These are phyloP conservation scores for Capsicum rhomboideum DNA, from an alignment of 257 asterid genomes.

Conservation along the genomic window DNA sequence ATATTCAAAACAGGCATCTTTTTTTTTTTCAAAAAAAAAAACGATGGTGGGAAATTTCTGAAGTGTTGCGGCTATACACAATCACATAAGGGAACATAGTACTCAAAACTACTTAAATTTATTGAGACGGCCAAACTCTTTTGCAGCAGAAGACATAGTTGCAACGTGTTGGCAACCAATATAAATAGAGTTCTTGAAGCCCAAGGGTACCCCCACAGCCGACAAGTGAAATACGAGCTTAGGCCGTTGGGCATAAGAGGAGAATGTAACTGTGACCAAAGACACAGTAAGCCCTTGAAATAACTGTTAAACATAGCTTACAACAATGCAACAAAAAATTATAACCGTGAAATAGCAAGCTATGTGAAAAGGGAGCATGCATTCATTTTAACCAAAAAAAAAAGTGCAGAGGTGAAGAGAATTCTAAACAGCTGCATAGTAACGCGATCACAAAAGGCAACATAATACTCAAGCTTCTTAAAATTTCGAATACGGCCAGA, in stretches of 20 bases:
- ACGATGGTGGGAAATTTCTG: neutral
- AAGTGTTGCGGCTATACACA: neutral
- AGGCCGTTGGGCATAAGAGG: neutral
- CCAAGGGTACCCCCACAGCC: neutral
- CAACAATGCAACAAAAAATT: neutral
- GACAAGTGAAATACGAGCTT: neutral
- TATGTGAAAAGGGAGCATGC: neutral
- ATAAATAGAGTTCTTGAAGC: neutral
- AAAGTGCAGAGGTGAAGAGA: neutral
- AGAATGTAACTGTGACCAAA: neutral
- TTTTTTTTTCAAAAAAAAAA: neutral
- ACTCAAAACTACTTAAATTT: neutral
- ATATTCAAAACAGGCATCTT: neutral
- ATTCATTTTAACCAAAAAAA: neutral
- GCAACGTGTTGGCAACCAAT: neutral
- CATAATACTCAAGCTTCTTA: neutral
- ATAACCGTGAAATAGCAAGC: neutral
- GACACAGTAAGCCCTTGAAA: neutral
- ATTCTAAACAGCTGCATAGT: neutral
- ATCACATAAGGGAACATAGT: neutral
- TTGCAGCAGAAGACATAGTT: neutral
- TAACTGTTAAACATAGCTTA: neutral
- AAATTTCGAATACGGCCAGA: neutral
- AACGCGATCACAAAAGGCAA: neutral
- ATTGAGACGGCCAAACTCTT: neutral